phyloP scores from a whole-genome alignment of 495 filamentous ascomycete species.

The Annulohypoxylon nitens region DNA sequence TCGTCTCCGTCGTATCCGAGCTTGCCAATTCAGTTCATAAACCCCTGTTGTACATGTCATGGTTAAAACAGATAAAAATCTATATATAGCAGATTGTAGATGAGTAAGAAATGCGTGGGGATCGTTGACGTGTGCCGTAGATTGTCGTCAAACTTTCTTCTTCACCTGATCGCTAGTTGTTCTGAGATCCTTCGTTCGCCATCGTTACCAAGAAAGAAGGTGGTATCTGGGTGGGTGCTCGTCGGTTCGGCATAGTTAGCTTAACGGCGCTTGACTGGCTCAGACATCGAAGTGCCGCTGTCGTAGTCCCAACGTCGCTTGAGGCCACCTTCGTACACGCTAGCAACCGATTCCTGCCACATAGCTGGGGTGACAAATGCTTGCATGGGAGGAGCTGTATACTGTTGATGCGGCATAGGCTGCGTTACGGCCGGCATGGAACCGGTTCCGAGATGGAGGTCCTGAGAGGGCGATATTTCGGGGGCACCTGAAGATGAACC shows the following conservation, averaged over 20 bases:
- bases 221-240: slow-evolving; percentile 35
- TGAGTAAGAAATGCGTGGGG: slow-evolving; percentile 18
- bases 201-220: slow-evolving; percentile 41
- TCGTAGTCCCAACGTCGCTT: slow-evolving; percentile 82
- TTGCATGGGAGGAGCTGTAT: slow-evolving; percentile 65
- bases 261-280: slow-evolving; percentile 50
- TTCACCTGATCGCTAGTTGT: slow-evolving; percentile 12
- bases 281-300: slow-evolving; percentile 43
- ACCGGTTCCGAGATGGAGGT: slow-evolving; percentile 62
- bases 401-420: slow-evolving; percentile 67
- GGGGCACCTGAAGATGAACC: slow-evolving; percentile 60
- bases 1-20: slow-evolving; percentile 31
- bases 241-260: slow-evolving; percentile 25
- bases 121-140: slow-evolving; percentile 18
- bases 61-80: slow-evolving; percentile 40
- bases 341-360: slow-evolving; percentile 97
- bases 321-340: slow-evolving; percentile 82
- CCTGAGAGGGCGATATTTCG: slow-evolving; percentile 65
- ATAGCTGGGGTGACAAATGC: slow-evolving; percentile 90
- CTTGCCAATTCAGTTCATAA: slow-evolving; percentile 23
- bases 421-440: slow-evolving; percentile 67
- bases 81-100: slow-evolving; percentile 37
- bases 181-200: slow-evolving; percentile 24
- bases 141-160: slow-evolving; percentile 3
- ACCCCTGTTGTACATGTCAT: slow-evolving; percentile 43